Evolutionary conservation across 805 yeast genomes (phyloP).

Genomic region (Nakazawaea ambrosiae): DNA sequence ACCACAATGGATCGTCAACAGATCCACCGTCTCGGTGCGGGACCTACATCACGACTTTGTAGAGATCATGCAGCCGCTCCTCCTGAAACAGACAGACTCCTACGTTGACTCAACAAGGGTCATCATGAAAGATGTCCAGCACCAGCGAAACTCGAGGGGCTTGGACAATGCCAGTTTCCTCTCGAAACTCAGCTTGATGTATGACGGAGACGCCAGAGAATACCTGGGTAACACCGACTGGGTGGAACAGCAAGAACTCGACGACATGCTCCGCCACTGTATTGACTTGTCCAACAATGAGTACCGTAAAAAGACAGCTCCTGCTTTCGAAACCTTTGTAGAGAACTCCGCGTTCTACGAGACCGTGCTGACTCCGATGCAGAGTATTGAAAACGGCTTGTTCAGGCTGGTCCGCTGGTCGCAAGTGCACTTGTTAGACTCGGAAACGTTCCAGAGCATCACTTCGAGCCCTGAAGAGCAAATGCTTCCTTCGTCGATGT

Average conservation of each 20-base stretch:
- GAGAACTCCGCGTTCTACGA: slow-evolving; percentile 17
- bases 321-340: slow-evolving; percentile 16
- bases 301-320: slow-evolving; percentile 13
- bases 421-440: slow-evolving; percentile 7
- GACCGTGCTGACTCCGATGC: slow-evolving; percentile 25
- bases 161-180: slow-evolving; percentile 14
- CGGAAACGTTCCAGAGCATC: neutral
- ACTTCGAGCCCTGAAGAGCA: neutral
- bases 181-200: slow-evolving; percentile 6
- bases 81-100: slow-evolving; percentile 1
- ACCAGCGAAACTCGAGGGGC: slow-evolving; percentile 38
- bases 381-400: slow-evolving; percentile 27
- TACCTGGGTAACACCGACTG: slow-evolving; percentile 22
- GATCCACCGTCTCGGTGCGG: slow-evolving; percentile 35
- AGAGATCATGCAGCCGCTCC: slow-evolving; percentile 20
- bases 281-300: slow-evolving; percentile 17
- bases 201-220: slow-evolving; percentile 20
- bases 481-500: slow-evolving; percentile 6
- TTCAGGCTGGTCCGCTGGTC: slow-evolving; percentile 36
- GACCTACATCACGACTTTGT: slow-evolving; percentile 44
- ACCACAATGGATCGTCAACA: slow-evolving; percentile 55
- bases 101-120: slow-evolving; percentile 43
- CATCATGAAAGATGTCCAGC: slow-evolving; percentile 51
- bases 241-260: slow-evolving; percentile 34
- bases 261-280: slow-evolving; percentile 25